A percentile compares a stretch with the other conserved stretches of the same genome.
Conservation (phyloP, 2,329 filamentous ascomycete species). For the Fusarium sp. region DNA sequence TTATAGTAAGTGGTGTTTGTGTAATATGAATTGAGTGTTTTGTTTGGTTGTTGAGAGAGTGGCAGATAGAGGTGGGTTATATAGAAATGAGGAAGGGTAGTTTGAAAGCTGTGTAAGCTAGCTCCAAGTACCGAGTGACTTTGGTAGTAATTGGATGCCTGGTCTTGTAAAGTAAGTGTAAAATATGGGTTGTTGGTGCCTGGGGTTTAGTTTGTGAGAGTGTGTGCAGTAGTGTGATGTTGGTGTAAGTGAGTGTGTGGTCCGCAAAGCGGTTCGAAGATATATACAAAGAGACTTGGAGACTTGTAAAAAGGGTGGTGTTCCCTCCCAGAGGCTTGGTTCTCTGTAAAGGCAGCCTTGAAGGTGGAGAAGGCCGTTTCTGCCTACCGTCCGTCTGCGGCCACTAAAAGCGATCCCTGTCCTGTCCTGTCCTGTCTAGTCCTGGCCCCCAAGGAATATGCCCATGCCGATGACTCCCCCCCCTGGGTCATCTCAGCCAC, state of each 20-base stretch:
- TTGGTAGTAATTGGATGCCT: slow-evolving; percentile 31
- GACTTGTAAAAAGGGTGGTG: slow-evolving; percentile 9
- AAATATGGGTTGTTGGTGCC: slow-evolving; percentile 34
- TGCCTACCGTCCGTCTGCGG: slow-evolving; percentile 35
- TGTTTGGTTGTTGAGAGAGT: slow-evolving; percentile 17
- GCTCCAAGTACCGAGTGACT: not conserved
- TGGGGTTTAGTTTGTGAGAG: slow-evolving; percentile 17
- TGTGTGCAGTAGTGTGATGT: not conserved
- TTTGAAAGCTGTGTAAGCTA: slow-evolving; percentile 30
- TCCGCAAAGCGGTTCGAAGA: slow-evolving; percentile 28
- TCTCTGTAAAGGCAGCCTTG: slow-evolving; percentile 23
- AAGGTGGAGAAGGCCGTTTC: slow-evolving; percentile 36
- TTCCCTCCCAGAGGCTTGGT: slow-evolving; percentile 35
- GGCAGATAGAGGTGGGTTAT: slow-evolving; percentile 33
- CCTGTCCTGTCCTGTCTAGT: slow-evolving; percentile 27
- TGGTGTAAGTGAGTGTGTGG: slow-evolving; percentile 17
- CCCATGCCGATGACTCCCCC: slow-evolving; percentile 41
- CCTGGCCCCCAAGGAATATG: slow-evolving; percentile 1
- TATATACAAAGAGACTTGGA: slow-evolving; percentile 29
- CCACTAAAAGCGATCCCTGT: slow-evolving; percentile 25
- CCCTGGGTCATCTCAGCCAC: slow-evolving; percentile 28
- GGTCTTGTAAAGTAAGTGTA: slow-evolving; percentile 17
- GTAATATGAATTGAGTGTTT: slow-evolving; percentile 27
- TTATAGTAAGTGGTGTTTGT: slow-evolving; percentile 7
- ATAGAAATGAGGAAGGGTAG: slow-evolving; percentile 31